These are phyloP conservation scores for Rhexocercosporidium sp. DNA, from an alignment of 2,329 filamentous ascomycete species.

Conservation along the genomic window DNA sequence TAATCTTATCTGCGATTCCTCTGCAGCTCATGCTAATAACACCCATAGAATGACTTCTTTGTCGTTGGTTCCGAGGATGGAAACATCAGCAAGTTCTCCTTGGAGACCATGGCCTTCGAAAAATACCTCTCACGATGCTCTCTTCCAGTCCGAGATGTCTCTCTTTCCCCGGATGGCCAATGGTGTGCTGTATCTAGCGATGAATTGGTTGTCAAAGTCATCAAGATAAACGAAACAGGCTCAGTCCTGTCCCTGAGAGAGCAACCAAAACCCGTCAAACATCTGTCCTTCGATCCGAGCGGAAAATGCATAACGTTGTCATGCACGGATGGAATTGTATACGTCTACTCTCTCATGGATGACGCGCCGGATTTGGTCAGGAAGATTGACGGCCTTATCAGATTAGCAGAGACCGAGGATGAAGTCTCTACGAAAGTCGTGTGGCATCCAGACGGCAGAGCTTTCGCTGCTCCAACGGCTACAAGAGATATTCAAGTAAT, in stretches of 20 bases:
- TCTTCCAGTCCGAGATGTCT: constrained; percentile 85
- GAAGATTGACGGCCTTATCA: constrained; percentile 86
- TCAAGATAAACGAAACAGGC: constrained; percentile 79
- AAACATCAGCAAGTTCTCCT: constrained; percentile 92
- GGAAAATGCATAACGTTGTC: constrained; percentile 79
- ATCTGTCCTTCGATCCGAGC: constrained; percentile 84
- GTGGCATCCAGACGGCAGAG: constrained; percentile 95
- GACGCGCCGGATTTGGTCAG: constrained; percentile 82
- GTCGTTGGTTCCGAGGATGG: constrained; percentile 92
- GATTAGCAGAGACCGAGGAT: constrained; percentile 75
- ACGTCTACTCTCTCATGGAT: constrained; percentile 82
- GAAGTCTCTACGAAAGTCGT: constrained; percentile 76
- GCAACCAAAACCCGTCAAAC: constrained; percentile 86
- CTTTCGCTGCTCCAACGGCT: constrained; percentile 84
- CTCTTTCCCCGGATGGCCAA: constrained; percentile 77
- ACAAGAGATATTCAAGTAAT: constrained; percentile 85
- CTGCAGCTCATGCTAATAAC: constrained; percentile 24
- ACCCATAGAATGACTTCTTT: constrained; percentile 73
- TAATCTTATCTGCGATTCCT: constrained; percentile 39
- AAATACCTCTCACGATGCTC: constrained; percentile 82
- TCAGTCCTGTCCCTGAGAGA: constrained; percentile 80
- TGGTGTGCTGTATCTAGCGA: constrained; percentile 98
- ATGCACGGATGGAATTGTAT: constrained; percentile 86
- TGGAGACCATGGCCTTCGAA: constrained; percentile 75
- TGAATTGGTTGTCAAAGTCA: constrained; percentile 88